phyloP scores from a whole-genome alignment of 805 yeast species.

The Wickerhamiella dianesei region DNA sequence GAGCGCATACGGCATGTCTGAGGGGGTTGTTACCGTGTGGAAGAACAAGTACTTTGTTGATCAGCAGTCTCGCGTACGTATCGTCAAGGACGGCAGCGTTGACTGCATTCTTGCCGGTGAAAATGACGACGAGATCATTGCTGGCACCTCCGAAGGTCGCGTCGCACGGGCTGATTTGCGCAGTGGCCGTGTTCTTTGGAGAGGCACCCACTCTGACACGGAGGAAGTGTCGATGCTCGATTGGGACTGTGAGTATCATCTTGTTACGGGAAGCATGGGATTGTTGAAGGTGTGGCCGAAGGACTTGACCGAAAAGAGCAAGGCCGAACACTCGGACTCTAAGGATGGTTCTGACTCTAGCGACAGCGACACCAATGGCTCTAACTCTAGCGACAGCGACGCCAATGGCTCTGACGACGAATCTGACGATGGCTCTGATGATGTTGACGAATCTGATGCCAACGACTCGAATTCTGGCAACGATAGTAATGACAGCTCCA shows the following conservation, averaged over 20 bases:
- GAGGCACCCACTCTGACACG: slow-evolving; percentile 40
- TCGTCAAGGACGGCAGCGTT: slow-evolving; percentile 51
- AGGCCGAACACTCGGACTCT: background rate
- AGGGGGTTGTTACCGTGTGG: slow-evolving; percentile 84
- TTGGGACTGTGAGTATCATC: slow-evolving; percentile 64
- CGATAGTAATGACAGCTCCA: background rate
- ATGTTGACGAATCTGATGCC: background rate
- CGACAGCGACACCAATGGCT: background rate
- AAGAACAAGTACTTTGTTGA: slow-evolving; percentile 46
- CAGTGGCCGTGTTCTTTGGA: slow-evolving; percentile 48
- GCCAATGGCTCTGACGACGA: background rate
- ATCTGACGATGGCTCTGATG: background rate
- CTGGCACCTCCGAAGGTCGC: slow-evolving; percentile 63
- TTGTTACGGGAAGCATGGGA: slow-evolving; percentile 77
- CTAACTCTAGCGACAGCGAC: background rate
- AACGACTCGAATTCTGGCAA: background rate
- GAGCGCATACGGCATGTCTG: slow-evolving; percentile 76
- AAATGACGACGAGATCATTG: slow-evolving; percentile 22
- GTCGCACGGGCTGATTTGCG: slow-evolving; percentile 55
- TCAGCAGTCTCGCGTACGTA: slow-evolving; percentile 63
- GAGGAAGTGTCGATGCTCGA: slow-evolving; percentile 62
- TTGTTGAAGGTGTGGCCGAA: slow-evolving; percentile 56
- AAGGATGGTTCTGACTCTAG: background rate
- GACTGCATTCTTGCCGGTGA: slow-evolving; percentile 49
- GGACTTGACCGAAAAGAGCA: slow-evolving; percentile 4